Base-by-base conservation (phyloP, 306 rosid species). In the Fagus sylvatica region DNA sequence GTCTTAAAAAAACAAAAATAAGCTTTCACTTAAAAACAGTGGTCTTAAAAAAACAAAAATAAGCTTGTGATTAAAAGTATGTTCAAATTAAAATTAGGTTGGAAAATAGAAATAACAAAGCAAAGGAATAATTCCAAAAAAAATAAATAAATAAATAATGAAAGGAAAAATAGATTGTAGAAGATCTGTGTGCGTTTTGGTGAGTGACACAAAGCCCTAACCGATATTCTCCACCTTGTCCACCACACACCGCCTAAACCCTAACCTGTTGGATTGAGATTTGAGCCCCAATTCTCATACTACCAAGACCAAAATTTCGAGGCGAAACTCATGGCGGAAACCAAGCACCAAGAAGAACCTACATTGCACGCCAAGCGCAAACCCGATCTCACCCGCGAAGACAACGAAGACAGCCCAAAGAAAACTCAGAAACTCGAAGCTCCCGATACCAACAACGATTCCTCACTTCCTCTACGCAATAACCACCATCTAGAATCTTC, bases 351-450 rank as follows among this genome's bases (percentile, higher is more conserved):
- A 1, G 88, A 84, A 9, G 90, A 90, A 84, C 69, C 76, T 46
- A 30, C 94, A 89, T 88, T 88, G 71, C 84, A 36, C 62, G 43
- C 83, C 10, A 93, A 93, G 84, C 97, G 97, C 4, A 90, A 87
- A 53, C 83, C 86, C 73, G 89, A 87, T 80, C 77, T 80, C 59
- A 69, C 71, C 69, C 7, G 53, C 37, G 90, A 78, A 22, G 87
- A 87, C 15, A 70, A 68, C 53, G 77, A 77, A 75, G 88, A 73
- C 33, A 53, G 19, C 57, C 88, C 89, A 5, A 77, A 70, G 69
- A 94, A 94, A 81, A 19, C 37, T 72, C 88, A 75, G 37, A 94
- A 89, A 80, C 78, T 89, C 46, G 80, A 76, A 28, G n/a, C 79
- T 32, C 30, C 40, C 10, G n/a, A 65, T 28, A 6, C 13, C 46